phyloP scores from a whole-genome alignment of 352 stramenopile species.

The Globisporangium nunn region DNA sequence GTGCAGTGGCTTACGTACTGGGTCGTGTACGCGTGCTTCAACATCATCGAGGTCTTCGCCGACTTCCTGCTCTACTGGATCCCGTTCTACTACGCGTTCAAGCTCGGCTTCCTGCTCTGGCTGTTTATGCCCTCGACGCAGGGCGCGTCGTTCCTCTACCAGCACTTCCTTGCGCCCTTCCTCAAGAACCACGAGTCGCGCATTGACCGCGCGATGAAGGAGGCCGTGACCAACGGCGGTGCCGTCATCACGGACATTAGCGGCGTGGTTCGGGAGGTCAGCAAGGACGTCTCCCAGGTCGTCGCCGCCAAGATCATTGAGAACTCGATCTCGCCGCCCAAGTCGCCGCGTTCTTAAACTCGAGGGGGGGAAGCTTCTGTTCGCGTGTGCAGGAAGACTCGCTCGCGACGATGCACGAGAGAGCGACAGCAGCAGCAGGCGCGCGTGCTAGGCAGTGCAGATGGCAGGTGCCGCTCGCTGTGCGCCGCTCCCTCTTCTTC shows the following conservation, averaged over 20 bases:
- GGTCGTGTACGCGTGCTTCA: constrained; percentile 97
- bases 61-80: constrained; percentile 97
- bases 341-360: constrained; percentile 15
- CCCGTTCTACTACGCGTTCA: constrained; percentile 98
- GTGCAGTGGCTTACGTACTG: constrained; percentile 96
- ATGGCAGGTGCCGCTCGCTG: too few relatives aligned
- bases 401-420: background rate
- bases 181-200: constrained; percentile 74
- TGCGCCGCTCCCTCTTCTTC: constrained; percentile 1
- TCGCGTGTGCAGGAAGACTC: constrained; percentile 6
- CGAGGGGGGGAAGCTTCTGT: background rate
- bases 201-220: constrained; percentile 83
- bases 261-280: constrained; percentile 66
- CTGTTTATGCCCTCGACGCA: constrained; percentile 95
- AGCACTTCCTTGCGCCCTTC: constrained; percentile 88
- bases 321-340: constrained; percentile 21
- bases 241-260: constrained; percentile 77
- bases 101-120: constrained; percentile 96
- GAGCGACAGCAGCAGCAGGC: too few relatives aligned
- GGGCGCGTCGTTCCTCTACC: constrained; percentile 94
- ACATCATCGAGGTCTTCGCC: constrained; percentile 94
- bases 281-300: constrained; percentile 66
- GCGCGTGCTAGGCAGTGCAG: too few relatives aligned
- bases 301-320: constrained; percentile 76
- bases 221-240: constrained; percentile 67